phyloP scores from a whole-genome alignment of 2,329 filamentous ascomycete genomes.

The Juglanconis juglandina region DNA sequence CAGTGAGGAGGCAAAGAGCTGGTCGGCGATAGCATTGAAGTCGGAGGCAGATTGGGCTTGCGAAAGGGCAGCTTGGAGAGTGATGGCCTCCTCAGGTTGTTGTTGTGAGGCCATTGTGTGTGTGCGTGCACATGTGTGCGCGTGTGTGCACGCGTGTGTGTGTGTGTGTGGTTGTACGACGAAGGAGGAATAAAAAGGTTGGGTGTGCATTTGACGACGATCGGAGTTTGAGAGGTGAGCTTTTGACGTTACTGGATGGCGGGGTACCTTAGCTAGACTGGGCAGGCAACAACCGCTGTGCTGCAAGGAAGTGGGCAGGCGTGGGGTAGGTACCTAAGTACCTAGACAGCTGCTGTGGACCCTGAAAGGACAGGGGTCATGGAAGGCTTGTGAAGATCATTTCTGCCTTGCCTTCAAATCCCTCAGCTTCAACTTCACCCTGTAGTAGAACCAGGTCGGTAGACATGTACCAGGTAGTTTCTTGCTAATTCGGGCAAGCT shows the following conservation, averaged over 20 bases:
- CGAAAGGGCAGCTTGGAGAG: conserved; percentile 12
- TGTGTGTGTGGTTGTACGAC: no score
- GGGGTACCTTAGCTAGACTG: no score
- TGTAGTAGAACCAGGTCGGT: no score
- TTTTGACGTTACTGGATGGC: no score
- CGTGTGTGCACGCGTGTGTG: not conserved
- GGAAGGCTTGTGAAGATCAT: not conserved
- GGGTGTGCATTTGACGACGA: no score
- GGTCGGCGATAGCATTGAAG: conserved; percentile 64
- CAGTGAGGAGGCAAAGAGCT: conserved; percentile 64
- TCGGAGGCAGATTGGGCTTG: conserved; percentile 39
- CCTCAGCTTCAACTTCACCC: no score
- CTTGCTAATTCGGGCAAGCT: no score
- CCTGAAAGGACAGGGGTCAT: not conserved
- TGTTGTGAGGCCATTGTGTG: conserved; percentile 16
- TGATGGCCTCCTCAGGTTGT: conserved; percentile 9
- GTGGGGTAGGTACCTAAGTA: no score
- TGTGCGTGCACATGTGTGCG: not conserved
- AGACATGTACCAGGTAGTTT: no score
- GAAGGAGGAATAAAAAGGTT: no score
- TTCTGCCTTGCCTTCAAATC: no score
- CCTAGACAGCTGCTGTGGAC: not conserved
- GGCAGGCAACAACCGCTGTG: not conserved
- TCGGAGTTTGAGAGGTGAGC: no score
- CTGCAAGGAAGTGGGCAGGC: not conserved